Evolutionary conservation across 176 grass and related monocot genomes (phyloP).

Genomic region (Bonia amplexicaulis): DNA sequence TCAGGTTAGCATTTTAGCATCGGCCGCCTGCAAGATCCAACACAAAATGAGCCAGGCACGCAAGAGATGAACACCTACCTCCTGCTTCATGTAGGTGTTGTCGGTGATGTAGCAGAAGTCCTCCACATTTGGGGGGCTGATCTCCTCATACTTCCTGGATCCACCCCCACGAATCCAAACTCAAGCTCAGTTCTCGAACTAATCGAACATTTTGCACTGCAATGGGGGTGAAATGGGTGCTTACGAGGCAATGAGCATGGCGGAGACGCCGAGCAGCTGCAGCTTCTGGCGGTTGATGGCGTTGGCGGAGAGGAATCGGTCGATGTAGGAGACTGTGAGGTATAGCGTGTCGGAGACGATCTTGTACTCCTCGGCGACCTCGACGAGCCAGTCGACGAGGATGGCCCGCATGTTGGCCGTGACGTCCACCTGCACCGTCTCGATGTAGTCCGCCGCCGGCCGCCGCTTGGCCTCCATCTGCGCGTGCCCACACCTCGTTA

Average conservation of each 20-base stretch:
- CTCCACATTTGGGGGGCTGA: constrained; percentile 61
- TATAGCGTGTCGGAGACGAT: constrained; percentile 67
- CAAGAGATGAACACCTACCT: constrained; percentile 24
- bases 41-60: neutral
- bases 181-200: neutral
- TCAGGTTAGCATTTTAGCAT: neutral
- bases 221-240: neutral
- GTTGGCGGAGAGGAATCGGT: constrained; percentile 50
- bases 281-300: constrained; percentile 39
- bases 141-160: constrained; percentile 68
- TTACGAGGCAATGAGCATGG: constrained; percentile 78
- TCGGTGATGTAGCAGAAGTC: constrained; percentile 70
- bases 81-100: constrained; percentile 61
- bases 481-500: neutral
- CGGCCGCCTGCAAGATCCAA: neutral
- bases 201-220: neutral
- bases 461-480: constrained; percentile 42
- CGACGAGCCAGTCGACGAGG: constrained; percentile 85
- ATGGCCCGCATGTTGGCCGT: constrained; percentile 53
- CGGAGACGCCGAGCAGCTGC: constrained; percentile 62
- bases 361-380: constrained; percentile 67
- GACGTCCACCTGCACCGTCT: constrained; percentile 48
- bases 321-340: constrained; percentile 62
- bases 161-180: neutral
- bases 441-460: constrained; percentile 46